Conservation (phyloP, 768 basidiomycete genomes). For the Phaffia australis region DNA sequence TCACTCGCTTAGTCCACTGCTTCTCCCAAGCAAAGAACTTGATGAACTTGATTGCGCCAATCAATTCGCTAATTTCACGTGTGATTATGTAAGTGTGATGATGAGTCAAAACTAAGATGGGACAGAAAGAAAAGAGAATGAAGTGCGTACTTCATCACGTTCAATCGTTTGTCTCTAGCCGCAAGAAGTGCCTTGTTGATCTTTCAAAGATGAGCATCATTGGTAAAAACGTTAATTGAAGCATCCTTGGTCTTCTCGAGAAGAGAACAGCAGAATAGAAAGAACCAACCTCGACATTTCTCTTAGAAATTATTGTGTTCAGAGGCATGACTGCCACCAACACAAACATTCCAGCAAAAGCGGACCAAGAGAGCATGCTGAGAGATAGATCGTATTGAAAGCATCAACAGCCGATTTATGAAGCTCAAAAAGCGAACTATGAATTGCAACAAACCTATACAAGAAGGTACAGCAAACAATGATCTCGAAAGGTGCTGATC, state of each 20-base stretch:
- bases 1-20: slow-evolving; percentile 54
- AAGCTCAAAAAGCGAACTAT: slow-evolving; percentile 1
- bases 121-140: background rate
- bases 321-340: slow-evolving; percentile 17
- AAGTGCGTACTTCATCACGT: background rate
- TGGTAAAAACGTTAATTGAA: too few relatives aligned
- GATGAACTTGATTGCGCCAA: slow-evolving; percentile 30
- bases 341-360: slow-evolving; percentile 18
- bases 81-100: background rate
- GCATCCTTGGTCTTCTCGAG: too few relatives aligned
- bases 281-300: slow-evolving; percentile 6
- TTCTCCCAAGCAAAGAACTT: slow-evolving; percentile 73
- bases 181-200: slow-evolving; percentile 24
- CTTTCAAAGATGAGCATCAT: too few relatives aligned
- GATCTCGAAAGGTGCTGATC: slow-evolving; percentile 19
- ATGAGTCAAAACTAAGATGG: too few relatives aligned
- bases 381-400: background rate
- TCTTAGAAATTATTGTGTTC: slow-evolving; percentile 9
- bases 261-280: too few relatives aligned
- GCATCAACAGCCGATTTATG: too few relatives aligned
- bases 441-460: slow-evolving; percentile 18
- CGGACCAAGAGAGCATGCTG: slow-evolving; percentile 14
- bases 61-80: slow-evolving; percentile 19
- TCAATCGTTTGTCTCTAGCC: slow-evolving; percentile 15
- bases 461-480: slow-evolving; percentile 23